Base-by-base conservation (phyloP, 176 grass and related monocot species). In the Puccinellia tenuiflora region DNA sequence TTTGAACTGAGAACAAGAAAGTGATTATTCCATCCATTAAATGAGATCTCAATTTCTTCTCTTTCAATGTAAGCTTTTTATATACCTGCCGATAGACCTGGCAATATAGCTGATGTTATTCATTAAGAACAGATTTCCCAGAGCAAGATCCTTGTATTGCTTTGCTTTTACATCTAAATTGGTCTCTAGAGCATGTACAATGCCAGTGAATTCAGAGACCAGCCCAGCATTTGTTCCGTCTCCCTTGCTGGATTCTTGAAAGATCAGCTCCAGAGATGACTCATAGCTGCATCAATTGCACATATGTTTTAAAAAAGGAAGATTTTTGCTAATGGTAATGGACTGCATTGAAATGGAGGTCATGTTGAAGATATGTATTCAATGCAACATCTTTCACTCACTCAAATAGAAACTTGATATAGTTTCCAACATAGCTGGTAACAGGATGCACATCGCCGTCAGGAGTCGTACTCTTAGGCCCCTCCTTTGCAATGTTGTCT, bases 101-200 rank as follows among this genome's bases (percentile, higher is more conserved):
- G 89, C 69, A 55, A 96, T 91, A 82, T 96, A 93, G 62, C 89
- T 86, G 70, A 89, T 85, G 25, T 96, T 96, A 75, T 96, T 96
- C 93, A 96, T 92, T 59, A 96, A 46, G 78, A 96, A 96, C 37
- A 96, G 14, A 57, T 91, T 39, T 21, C 71, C 71, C 31, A 86
- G 71, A 79, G 84, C 65, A 37, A 15, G 73, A 86, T 93, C 88
- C 76, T 85, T 84, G 33, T 71, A 89, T 29, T 88, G 80, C 30
- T 93, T 91, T 21, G 90, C 84, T 77, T 93, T 96, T 34, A 21
- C 31, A 54, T 91, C 88, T 29, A 93, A 45, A 45, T 96, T 96
- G 47, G 45, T 89, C 83, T 91, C 88, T 48, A 96, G 74, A 68
- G 86, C 85, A 68, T 91, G 88, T 51, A 90, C 66, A 77, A 93